A percentile compares a stretch with the other conserved stretches of the same genome.
phyloP scores from a whole-genome alignment of 257 asterid genomes.

The Parsonsia alboflavescens region DNA sequence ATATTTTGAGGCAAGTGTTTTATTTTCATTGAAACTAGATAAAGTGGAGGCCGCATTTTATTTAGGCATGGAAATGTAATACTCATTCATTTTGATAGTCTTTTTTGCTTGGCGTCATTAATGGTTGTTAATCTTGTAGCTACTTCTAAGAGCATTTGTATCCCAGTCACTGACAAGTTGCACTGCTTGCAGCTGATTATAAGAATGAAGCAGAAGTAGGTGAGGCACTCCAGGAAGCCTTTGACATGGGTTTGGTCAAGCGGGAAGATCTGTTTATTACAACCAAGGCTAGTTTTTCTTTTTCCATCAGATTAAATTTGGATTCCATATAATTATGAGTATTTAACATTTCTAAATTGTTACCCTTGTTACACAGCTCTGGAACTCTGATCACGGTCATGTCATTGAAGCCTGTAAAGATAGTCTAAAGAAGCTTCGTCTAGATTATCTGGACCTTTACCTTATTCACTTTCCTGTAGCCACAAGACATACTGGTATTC shows the following conservation, averaged over 20 bases:
- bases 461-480: slow-evolving; percentile 64
- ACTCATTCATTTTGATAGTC: neutral
- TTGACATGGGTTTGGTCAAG: slow-evolving; percentile 45
- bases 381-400: slow-evolving; percentile 74
- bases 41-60: neutral
- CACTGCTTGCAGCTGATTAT: slow-evolving; percentile 49
- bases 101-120: neutral
- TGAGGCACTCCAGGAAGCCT: slow-evolving; percentile 56
- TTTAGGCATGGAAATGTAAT: neutral
- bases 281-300: slow-evolving; percentile 41
- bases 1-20: neutral
- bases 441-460: slow-evolving; percentile 60
- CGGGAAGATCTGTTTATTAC: slow-evolving; percentile 64
- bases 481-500: slow-evolving; percentile 60
- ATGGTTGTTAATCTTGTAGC: neutral
- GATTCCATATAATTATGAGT: neutral
- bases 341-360: neutral
- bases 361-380: slow-evolving; percentile 38
- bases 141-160: neutral
- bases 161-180: slow-evolving; percentile 1
- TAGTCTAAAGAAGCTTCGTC: slow-evolving; percentile 49
- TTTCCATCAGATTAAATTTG: neutral
- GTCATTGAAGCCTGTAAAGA: slow-evolving; percentile 64
- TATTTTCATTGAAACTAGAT: neutral
- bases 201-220: slow-evolving; percentile 65